Percentiles rank a stretch among this genome's conserved stretches.
Conservation (phyloP, 257 asterid genomes). For the Apocynum venetum region DNA sequence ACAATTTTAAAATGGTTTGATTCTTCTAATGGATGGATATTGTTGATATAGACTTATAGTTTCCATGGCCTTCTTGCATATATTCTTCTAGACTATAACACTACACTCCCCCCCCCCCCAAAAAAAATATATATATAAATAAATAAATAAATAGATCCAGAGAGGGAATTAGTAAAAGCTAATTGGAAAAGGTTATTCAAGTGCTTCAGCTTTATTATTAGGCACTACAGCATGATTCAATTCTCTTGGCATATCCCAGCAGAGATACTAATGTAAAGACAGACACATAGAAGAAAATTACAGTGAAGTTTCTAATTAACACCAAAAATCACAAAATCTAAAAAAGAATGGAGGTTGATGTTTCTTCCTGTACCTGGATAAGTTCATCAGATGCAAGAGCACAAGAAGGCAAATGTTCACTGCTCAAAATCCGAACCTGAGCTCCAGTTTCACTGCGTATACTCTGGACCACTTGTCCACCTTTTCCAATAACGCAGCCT, state of each 20-base stretch:
- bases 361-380: slow-evolving; percentile 52
- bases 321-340: neutral
- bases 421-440: slow-evolving; percentile 70
- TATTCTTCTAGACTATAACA: neutral
- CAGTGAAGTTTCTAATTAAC: neutral
- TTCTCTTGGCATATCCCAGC: neutral
- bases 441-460: slow-evolving; percentile 63
- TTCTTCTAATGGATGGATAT: neutral
- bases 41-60: neutral
- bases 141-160: neutral
- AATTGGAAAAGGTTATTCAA: neutral
- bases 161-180: neutral
- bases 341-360: neutral
- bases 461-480: slow-evolving; percentile 48
- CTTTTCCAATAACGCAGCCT: slow-evolving; percentile 53
- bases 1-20: neutral
- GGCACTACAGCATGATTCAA: neutral
- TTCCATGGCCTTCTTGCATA: neutral
- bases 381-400: slow-evolving; percentile 82
- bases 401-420: slow-evolving; percentile 89
- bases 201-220: neutral
- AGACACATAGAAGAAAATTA: neutral
- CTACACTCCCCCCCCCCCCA: neutral
- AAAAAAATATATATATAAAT: neutral
- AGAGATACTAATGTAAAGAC: neutral